These are phyloP conservation scores for Diversispora epigaea DNA, from an alignment of 192 early-diverging fungal species.

Conservation along the genomic window DNA sequence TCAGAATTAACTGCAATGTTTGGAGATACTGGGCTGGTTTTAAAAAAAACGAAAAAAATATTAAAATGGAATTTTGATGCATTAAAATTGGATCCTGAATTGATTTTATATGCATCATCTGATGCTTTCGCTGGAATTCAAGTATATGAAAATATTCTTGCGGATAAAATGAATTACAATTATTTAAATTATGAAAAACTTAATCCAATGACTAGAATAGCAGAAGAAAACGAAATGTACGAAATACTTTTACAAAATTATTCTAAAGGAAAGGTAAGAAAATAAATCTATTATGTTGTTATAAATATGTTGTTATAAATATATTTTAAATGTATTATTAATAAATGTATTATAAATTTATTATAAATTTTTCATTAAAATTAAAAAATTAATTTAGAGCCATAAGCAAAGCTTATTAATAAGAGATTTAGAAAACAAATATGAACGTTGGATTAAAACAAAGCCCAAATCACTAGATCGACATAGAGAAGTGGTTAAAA, in stretches of 20 bases:
- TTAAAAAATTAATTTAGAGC: not conserved
- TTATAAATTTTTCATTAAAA: not conserved
- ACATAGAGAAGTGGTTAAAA: not conserved
- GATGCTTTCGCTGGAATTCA: conserved; percentile 44
- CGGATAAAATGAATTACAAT: conserved; percentile 5
- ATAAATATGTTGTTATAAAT: not conserved
- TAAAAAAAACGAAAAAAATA: conserved; percentile 40
- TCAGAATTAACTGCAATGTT: conserved; percentile 40
- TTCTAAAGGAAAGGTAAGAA: conserved; percentile 3
- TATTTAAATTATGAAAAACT: conserved; percentile 23
- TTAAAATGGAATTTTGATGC: conserved; percentile 45
- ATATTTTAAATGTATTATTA: not conserved
- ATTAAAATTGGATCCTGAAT: conserved; percentile 15
- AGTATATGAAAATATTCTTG: conserved; percentile 40
- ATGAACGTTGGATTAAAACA: conserved; percentile 17
- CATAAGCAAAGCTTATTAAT: not conserved
- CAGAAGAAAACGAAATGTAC: conserved; percentile 30
- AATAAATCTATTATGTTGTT: not conserved
- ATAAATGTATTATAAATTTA: not conserved
- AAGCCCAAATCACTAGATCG: conserved; percentile 18
- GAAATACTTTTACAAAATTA: not conserved
- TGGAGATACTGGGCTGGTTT: conserved; percentile 36
- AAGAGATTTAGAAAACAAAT: not conserved
- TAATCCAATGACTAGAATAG: conserved; percentile 33
- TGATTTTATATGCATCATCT: conserved; percentile 41